phyloP scores from a whole-genome alignment of 495 filamentous ascomycete genomes.

The Schizothecium vesticola region DNA sequence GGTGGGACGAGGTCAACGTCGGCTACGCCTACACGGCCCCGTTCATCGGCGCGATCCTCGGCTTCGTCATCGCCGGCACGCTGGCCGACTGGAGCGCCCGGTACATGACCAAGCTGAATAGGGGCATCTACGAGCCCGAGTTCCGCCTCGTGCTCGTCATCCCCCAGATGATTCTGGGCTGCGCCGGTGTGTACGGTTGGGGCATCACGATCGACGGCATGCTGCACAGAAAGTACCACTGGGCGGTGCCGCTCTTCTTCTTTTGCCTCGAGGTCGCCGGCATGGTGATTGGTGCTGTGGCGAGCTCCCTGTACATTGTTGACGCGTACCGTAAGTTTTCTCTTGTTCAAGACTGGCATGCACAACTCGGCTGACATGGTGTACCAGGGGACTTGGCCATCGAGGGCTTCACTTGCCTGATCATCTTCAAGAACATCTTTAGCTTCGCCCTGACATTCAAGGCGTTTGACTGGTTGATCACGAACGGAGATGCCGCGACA shows the following conservation, averaged over 20 bases:
- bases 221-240: conserved; percentile 52
- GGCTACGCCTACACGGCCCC: conserved; percentile 87
- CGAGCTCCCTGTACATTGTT: conserved; percentile 83
- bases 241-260: conserved; percentile 69
- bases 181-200: conserved; percentile 78
- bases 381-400: conserved; percentile 68
- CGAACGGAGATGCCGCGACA: conserved; percentile 49
- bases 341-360: background rate
- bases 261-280: conserved; percentile 74
- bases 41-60: conserved; percentile 76
- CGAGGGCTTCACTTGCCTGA: conserved; percentile 83
- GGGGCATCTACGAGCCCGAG: conserved; percentile 84
- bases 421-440: conserved; percentile 91
- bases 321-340: conserved; percentile 76
- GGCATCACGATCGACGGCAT: conserved; percentile 60
- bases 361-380: background rate
- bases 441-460: conserved; percentile 78
- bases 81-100: conserved; percentile 69
- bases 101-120: conserved; percentile 65
- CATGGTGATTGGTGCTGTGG: conserved; percentile 87
- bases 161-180: conserved; percentile 71
- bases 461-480: conserved; percentile 74
- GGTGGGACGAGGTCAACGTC: conserved; percentile 73
- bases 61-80: conserved; percentile 67
- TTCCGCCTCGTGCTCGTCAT: conserved; percentile 79